Evolutionary conservation across 768 basidiomycete genomes (phyloP).

Genomic region (Phaeotremella skinneri): DNA sequence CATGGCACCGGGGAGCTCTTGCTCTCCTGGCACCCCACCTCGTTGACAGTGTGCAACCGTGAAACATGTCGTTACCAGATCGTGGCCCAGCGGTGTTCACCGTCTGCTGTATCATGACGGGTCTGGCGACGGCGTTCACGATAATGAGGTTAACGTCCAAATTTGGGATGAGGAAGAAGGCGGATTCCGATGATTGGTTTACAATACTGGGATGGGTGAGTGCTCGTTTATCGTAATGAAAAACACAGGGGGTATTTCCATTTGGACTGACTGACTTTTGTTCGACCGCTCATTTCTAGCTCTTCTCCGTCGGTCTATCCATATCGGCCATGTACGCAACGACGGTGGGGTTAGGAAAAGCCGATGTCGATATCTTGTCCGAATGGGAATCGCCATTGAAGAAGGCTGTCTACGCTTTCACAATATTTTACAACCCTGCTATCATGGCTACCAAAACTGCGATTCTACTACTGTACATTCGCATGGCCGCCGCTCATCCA

Average conservation of each 20-base stretch:
- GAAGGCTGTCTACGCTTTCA: slow-evolving; percentile 39
- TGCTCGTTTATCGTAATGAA: background rate
- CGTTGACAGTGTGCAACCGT: background rate
- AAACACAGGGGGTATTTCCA: background rate
- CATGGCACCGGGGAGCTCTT: background rate
- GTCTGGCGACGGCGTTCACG: slow-evolving; percentile 40
- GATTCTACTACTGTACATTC: slow-evolving; percentile 45
- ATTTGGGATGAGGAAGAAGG: slow-evolving; percentile 29
- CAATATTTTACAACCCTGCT: slow-evolving; percentile 46
- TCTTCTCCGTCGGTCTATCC: slow-evolving; percentile 27
- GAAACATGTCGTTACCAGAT: slow-evolving; percentile 11
- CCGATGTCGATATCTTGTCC: slow-evolving; percentile 21
- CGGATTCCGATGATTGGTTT: slow-evolving; percentile 38
- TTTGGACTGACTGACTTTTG: background rate
- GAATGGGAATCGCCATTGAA: slow-evolving; percentile 17
- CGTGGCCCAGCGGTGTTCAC: slow-evolving; percentile 38
- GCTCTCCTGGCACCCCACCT: background rate
- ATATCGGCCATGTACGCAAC: slow-evolving; percentile 34
- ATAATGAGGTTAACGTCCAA: slow-evolving; percentile 40
- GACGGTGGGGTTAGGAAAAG: slow-evolving; percentile 32
- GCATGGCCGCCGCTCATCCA: slow-evolving; percentile 37
- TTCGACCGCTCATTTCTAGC: background rate
- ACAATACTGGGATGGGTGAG: slow-evolving; percentile 45
- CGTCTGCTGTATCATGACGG: slow-evolving; percentile 36
- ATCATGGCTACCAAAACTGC: slow-evolving; percentile 49